Evolutionary conservation across 352 stramenopile genomes (phyloP).

Genomic region (Globisporangium rhizosaccharum): DNA sequence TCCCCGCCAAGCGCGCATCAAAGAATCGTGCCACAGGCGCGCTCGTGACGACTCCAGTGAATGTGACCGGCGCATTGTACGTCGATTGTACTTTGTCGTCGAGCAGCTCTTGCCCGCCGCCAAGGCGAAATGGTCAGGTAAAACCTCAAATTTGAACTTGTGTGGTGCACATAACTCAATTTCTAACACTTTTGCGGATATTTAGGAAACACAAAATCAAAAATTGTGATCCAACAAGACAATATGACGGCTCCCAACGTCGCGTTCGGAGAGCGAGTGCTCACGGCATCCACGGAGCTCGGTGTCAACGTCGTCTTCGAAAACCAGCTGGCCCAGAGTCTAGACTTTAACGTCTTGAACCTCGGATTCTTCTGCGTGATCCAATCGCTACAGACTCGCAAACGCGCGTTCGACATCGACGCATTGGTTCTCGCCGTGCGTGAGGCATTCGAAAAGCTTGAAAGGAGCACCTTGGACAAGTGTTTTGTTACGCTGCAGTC

Average conservation of each 20-base stretch:
- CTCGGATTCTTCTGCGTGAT: constrained; percentile 5
- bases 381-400: background rate
- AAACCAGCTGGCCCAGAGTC: constrained; percentile 1
- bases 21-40: background rate
- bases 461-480: background rate
- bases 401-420: background rate
- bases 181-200: background rate
- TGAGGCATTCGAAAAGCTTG: background rate
- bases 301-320: background rate
- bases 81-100: background rate
- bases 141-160: background rate
- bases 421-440: background rate
- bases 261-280: background rate
- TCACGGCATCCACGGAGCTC: background rate
- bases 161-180: background rate
- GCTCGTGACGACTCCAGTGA: background rate
- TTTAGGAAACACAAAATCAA: background rate
- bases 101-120: background rate
- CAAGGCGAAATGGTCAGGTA: background rate
- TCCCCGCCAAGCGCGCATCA: background rate
- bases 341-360: constrained; percentile 4
- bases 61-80: background rate
- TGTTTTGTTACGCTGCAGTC: background rate
- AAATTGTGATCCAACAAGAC: constrained; percentile 5
- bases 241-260: background rate